These are phyloP conservation scores for Echria macrotheca DNA, from an alignment of 495 filamentous ascomycete species.

Conservation along the genomic window DNA sequence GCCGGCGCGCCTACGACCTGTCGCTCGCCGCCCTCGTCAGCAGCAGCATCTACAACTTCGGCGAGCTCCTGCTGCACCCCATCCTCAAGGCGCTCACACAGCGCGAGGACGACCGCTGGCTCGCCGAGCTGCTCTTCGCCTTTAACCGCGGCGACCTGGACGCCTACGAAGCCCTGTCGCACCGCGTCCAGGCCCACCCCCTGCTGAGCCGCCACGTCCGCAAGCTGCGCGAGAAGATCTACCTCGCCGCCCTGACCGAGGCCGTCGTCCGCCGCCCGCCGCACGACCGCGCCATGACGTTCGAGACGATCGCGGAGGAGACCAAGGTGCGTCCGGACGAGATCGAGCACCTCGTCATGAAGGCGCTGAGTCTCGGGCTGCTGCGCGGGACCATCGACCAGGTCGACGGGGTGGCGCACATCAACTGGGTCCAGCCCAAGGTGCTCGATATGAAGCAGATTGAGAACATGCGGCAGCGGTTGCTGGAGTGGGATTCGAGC, in stretches of 20 bases:
- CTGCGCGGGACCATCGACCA: conserved; percentile 93
- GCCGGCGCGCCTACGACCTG: conserved; percentile 83
- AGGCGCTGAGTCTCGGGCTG: conserved; percentile 87
- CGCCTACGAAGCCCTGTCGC: conserved; percentile 74
- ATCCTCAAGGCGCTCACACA: conserved; percentile 77
- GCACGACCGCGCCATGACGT: conserved; percentile 90
- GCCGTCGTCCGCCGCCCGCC: conserved; percentile 93
- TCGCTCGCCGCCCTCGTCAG: conserved; percentile 87
- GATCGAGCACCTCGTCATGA: conserved; percentile 98
- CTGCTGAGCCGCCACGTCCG: conserved; percentile 72
- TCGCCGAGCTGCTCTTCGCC: conserved; percentile 88
- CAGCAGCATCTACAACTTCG: conserved; percentile 97
- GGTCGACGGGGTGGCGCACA: conserved; percentile 86
- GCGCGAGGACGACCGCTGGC: conserved; percentile 62
- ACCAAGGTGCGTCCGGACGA: conserved; percentile 86
- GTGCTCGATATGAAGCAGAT: conserved; percentile 94
- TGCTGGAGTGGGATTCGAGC: conserved; percentile 92
- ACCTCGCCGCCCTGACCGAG: conserved; percentile 89
- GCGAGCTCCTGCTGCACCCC: conserved; percentile 94
- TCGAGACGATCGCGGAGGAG: conserved; percentile 78
- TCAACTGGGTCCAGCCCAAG: conserved; percentile 99
- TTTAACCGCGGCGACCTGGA: conserved; percentile 94
- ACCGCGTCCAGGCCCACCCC: conserved; percentile 68
- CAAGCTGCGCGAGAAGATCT: conserved; percentile 96
- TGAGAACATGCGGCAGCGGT: conserved; percentile 78